These are phyloP conservation scores for Ensete ventricosum DNA, from an alignment of 176 grass and related monocot species.

Conservation along the genomic window DNA sequence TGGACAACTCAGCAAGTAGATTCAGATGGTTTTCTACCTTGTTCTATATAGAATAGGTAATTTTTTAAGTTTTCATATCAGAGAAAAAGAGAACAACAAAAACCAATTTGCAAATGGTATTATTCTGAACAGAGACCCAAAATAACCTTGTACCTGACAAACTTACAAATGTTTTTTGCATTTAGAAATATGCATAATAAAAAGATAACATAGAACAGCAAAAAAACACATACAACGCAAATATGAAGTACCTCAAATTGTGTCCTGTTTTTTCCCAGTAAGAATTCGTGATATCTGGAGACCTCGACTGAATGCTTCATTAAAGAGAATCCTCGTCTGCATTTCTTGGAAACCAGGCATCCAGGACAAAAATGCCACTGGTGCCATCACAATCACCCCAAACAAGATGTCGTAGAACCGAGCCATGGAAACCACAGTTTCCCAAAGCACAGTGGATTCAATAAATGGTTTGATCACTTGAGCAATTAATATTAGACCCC, in stretches of 20 bases:
- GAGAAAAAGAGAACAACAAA: not conserved
- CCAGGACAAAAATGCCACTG: conserved; percentile 84
- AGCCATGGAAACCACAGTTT: conserved; percentile 57
- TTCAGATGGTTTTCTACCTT: not conserved
- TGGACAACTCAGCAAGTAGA: not conserved
- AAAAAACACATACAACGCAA: not conserved
- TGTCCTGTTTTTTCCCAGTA: conserved; percentile 64
- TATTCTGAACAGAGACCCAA: not conserved
- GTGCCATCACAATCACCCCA: conserved; percentile 76
- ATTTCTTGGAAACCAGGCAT: conserved; percentile 96
- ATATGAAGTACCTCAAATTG: conserved; percentile 64
- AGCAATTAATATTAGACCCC: conserved; percentile 92
- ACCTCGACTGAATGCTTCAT: conserved; percentile 93
- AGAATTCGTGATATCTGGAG: conserved; percentile 94
- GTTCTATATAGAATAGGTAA: not conserved
- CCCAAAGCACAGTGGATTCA: conserved; percentile 69
- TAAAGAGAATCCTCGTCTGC: conserved; percentile 96
- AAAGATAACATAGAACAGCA: not conserved
- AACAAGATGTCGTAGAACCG: conserved; percentile 86
- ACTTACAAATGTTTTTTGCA: not conserved
- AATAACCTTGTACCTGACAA: not conserved
- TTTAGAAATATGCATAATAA: not conserved
- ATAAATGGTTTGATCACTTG: conserved; percentile 92
- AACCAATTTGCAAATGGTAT: not conserved
- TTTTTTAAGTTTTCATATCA: not conserved